Evolutionary conservation across 2,329 filamentous ascomycete species (phyloP).

Genomic region (Calonectria henricotiae): DNA sequence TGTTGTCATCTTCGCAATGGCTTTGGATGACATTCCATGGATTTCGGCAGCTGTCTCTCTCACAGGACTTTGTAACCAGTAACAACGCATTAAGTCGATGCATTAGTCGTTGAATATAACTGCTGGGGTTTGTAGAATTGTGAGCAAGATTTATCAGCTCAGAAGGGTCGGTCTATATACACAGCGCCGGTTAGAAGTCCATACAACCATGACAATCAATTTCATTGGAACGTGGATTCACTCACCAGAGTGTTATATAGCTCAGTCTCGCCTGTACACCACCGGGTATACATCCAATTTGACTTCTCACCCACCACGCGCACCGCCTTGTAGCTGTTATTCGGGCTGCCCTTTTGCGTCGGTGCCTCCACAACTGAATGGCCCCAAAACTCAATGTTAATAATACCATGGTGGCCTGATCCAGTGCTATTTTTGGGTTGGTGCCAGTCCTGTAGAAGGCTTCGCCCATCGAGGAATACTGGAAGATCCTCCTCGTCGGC

Average conservation of each 20-base stretch:
- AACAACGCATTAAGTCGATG: constrained; percentile 71
- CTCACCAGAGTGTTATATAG: constrained; percentile 68
- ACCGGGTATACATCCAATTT: constrained; percentile 70
- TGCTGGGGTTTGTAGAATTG: constrained; percentile 20
- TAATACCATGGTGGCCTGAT: constrained; percentile 37
- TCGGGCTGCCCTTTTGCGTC: constrained; percentile 41
- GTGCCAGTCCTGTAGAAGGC: constrained; percentile 34
- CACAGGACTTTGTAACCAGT: constrained; percentile 74
- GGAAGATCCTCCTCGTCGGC: constrained; percentile 49
- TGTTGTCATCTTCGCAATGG: constrained; percentile 10
- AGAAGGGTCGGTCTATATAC: constrained; percentile 20
- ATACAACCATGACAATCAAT: too few species aligned
- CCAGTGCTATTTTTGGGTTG: constrained; percentile 44
- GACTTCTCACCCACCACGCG: constrained; percentile 65
- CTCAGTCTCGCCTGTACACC: constrained; percentile 67
- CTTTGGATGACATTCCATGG: constrained; percentile 64
- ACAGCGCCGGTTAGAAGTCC: neutral
- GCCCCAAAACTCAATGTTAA: constrained; percentile 70
- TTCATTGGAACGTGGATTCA: neutral
- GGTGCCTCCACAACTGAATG: constrained; percentile 51
- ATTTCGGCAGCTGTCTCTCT: constrained; percentile 65
- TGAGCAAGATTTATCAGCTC: constrained; percentile 34
- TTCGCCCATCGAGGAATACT: constrained; percentile 51
- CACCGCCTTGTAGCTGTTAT: constrained; percentile 71
- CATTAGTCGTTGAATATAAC: constrained; percentile 52